Evolutionary conservation across 1,139 yeast species (phyloP), one percentile per base, ranked within the genome.

Genomic region (Saccharomyces hybrid): DNA sequence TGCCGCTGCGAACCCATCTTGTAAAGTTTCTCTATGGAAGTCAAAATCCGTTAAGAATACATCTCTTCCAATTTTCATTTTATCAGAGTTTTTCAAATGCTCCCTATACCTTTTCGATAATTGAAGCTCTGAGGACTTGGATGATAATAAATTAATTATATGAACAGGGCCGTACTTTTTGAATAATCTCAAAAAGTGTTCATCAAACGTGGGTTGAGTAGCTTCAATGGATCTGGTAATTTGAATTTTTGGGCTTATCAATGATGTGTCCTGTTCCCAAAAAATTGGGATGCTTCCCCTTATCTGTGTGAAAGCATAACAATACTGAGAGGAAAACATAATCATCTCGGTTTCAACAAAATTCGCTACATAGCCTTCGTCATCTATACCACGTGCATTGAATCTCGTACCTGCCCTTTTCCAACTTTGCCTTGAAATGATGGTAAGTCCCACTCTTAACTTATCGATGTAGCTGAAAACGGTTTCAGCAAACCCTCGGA

Each of bases 251-350:
- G 95, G 91, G 61, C 84, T 84, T 16, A 93, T 86, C 50, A 83
- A 67, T n/a, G 84, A 73, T 1, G 95, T 83, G 65, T 91, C 98
- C 69, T 95, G 99, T 68, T 95, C 99, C 99, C 99, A 95, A 67
- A 95, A 95, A 1, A 95, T 78, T 0, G 99, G 99, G 2, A 93
- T 93, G 14, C 96, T 87, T 2, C 99, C 99, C 68, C 99, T 77
- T 14, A 93, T 81, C 70, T 91, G 97, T 1, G 87, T 82, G 68
- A 84, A 91, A 2, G 97, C 83, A 67, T 82, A 89, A 53, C 79
- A 76, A 38, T 84, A 77, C 52, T 80, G 80, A 11, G 75, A 73
- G 1, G 81, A 79, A 67, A 79, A 82, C 62, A 83, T 70, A 38
- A 93, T 84, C 50, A 89, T 79, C 69, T 95, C 99, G 0, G 98